Percentiles rank a stretch among this genome's conserved stretches.
Evolutionary conservation across 2,329 filamentous ascomycete genomes (phyloP).

Genomic region (Massarina eburnea): DNA sequence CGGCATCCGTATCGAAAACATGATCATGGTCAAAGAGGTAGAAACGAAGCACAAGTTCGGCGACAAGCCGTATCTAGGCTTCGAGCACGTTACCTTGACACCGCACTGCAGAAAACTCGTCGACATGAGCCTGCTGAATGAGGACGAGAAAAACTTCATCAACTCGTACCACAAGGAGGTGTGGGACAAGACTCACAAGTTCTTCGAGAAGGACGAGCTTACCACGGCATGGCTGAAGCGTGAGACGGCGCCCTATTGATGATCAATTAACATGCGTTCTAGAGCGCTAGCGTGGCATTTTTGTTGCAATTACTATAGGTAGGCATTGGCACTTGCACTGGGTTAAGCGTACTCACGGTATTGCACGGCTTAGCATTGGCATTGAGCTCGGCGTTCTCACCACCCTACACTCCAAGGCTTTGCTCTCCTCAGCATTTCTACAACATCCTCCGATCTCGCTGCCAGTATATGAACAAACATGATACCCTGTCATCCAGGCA

Average conservation of each 20-base stretch:
- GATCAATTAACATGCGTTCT: neutral
- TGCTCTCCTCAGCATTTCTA: neutral
- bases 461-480: slow-evolving; percentile 7
- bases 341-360: slow-evolving; percentile 11
- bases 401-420: neutral
- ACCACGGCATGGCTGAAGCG: slow-evolving; percentile 80
- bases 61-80: slow-evolving; percentile 90
- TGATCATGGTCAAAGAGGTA: slow-evolving; percentile 87
- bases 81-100: slow-evolving; percentile 97
- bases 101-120: slow-evolving; percentile 91
- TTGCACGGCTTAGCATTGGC: slow-evolving; percentile 14
- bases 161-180: slow-evolving; percentile 84
- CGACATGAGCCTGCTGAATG: slow-evolving; percentile 70
- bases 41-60: slow-evolving; percentile 85
- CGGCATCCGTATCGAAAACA: slow-evolving; percentile 94
- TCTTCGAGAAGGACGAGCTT: slow-evolving; percentile 71
- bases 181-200: slow-evolving; percentile 74
- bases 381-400: slow-evolving; percentile 17
- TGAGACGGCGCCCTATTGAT: slow-evolving; percentile 68
- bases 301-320: slow-evolving; percentile 7
- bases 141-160: slow-evolving; percentile 78
- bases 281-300: slow-evolving; percentile 5
- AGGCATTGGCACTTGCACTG: slow-evolving; percentile 14
- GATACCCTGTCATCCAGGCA: slow-evolving; percentile 15
- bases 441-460: slow-evolving; percentile 7